Base-by-base conservation (phyloP, 257 asterid species). In the Jasminum sambac region DNA sequence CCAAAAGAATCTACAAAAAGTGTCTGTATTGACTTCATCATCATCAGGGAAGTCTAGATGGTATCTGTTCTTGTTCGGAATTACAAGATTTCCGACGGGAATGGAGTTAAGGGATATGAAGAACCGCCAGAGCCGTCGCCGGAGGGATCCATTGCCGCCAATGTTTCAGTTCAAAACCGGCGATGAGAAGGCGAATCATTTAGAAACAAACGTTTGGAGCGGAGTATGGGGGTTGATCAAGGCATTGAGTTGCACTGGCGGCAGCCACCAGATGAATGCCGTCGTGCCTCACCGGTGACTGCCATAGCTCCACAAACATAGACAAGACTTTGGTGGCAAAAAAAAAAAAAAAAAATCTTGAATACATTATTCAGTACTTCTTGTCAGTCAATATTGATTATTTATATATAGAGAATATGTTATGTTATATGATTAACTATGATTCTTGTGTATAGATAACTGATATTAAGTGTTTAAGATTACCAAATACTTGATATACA, bases 91-190 rank as follows among this genome's bases (percentile, higher is more conserved):
- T 67, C 74, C 86, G 5, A 72, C 85, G 36, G 76, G 79, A 67
- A 69, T 81, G 79, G 85, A 86, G 40, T 34, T 91, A 76, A 84
- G 72, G 70, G 92, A 87, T 40, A 73, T 88, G 24, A 90, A 81
- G 83, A 81, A 14, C 55, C 80, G 97, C 72, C 91, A 77, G 72
- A 77, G 87, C 74, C 85, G 86, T n/a, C 81, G 81, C 64, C 81
- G 72, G 17, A 34, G 19, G 69, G 63, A 80, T 23, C 67, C 81
- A 0, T 43, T 79, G 46, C 44, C 81, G 17, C 72, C 84, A 10
- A 6, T 26, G 14, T 21, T 58, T 19, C 58, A 23, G 17, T 44
- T 59, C 62, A 75, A 66, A 30, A 60, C 23, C 64, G 61, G 55
- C 3, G 72, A 77, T 4, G 62, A 66, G 23, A 26, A 69, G 68